Evolutionary conservation across 805 yeast genomes (phyloP), one percentile per base, ranked within the genome.

Genomic region (Lachancea mirantina): DNA sequence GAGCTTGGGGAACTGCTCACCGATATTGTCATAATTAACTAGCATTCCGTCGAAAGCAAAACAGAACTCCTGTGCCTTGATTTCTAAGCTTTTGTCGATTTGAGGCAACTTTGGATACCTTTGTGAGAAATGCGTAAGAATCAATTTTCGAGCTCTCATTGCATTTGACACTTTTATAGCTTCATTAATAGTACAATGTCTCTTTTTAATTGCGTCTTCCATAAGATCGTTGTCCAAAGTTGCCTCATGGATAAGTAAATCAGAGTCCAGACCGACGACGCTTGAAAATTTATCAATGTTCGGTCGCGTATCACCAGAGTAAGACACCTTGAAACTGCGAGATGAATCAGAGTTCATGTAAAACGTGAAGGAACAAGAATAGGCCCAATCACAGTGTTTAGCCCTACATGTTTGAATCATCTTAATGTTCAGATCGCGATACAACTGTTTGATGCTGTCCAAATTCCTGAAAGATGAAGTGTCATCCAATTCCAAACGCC

Each of bases 221-320:
- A 67, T 61, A 28, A 85, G 64, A 19, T 72, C 83, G 54, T 85
- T 84, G 36, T 84, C 96, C 40, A 92, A 70, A 0, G 98, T 84
- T 0, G 96, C 88, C 55, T 92, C 99, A 56, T 92, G 99, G 30
- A 92, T 77, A 38, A 92, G 65, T 30, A 92, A 55, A 50, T 85
- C 89, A 17, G 84, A 72, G 8, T 64, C 55, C 14, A 50, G 39
- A 2, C 96, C 97, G 33, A 84, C 70, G 2, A 61, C 65, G 2
- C 62, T 47, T 0, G 80, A 73, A 57, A 87, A 87, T 26, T 49
- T 53, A 30, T 54, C 59, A 3, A 61, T 49, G 42, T 76, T 78
- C 1, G 98, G 98, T 47, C 96, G 72, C 0, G 97, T 84, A 52
- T 92, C 99, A 8, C 98, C 98, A 2, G 96, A 85, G 53, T 84